Percentiles rank a stretch among this genome's conserved stretches.
Conservation (phyloP, 2,329 filamentous ascomycete species). For the Paramyrothecium sp. region DNA sequence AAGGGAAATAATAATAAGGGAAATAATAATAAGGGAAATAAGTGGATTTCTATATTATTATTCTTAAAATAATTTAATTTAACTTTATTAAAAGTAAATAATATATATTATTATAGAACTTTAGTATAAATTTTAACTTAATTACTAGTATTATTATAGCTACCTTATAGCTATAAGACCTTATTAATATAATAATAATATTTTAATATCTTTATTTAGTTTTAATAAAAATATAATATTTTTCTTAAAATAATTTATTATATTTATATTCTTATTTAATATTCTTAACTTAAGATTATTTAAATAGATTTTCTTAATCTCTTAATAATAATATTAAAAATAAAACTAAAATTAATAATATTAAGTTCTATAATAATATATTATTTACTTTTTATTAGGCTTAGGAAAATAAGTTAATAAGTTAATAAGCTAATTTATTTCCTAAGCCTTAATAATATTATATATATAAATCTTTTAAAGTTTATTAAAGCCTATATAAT, state of each 20-base stretch:
- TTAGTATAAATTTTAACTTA: neutral
- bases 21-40: neutral
- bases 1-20: neutral
- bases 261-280: too few species aligned
- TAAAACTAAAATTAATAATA: neutral
- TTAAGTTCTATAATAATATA: conserved; percentile 1
- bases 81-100: too few species aligned
- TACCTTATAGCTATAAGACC: neutral
- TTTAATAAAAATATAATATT: too few species aligned
- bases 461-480: conserved; percentile 1
- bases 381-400: conserved; percentile 2
- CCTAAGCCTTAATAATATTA: neutral
- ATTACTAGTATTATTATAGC: neutral
- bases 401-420: neutral
- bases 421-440: conserved; percentile 1
- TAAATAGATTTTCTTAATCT: neutral
- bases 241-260: too few species aligned
- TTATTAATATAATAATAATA: conserved; percentile 1
- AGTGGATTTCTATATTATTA: neutral
- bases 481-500: neutral
- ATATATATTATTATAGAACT: neutral
- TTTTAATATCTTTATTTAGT: too few species aligned
- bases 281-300: neutral
- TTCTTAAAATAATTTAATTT: too few species aligned
- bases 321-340: neutral